Evolutionary conservation across 2,329 filamentous ascomycete species (phyloP), one percentile per base, ranked within the genome.

Genomic region (Rasamsonia emersonii): DNA sequence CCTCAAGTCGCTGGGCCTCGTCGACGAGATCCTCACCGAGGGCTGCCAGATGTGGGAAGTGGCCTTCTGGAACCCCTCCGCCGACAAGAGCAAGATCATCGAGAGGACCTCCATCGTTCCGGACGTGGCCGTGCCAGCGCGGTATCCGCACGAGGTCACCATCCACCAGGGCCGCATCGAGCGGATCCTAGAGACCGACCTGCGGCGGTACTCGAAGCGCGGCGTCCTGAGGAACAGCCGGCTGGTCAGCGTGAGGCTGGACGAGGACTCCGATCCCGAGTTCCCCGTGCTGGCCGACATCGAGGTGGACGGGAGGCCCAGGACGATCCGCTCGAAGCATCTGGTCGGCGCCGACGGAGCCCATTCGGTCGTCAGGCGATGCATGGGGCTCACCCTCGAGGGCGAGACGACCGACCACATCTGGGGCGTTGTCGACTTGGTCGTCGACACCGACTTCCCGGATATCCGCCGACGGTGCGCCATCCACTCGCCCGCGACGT

Each of bases 391-490:
- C 5, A 45, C 49, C 18, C 62, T 85, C 16, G 70, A 75, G 20
- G 83, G 79, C 38, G 79, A 84, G 47, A 78, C 78, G 10, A 78
- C 79, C 34, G 69, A 78, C 27, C 68, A 82, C 49, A 76, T 85
- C 16, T 86, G 81, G 80, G 79, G 79, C 25, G 81, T 85, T 11
- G 81, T 85, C 64, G 81, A 86, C 46, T 71, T 80, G 19, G 77
- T 84, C 2, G 75, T 82, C 14, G 67, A 74, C 49, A 85, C 80
- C 0, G 70, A 84, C 46, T 86, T 86, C 42, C 81, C 82, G 0
- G 82, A 89, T 50, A 83, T 86, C 46, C 79, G 83, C 67, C 79
- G 81, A 69, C 80, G 82, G 64, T 82, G 77, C 46, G 82, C 79
- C 1, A 82, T 86, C 37, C 82, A 86, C 52, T 85, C 80, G 3